Conservation (phyloP, 2,329 filamentous ascomycete genomes). For the Xylaria sp. region DNA sequence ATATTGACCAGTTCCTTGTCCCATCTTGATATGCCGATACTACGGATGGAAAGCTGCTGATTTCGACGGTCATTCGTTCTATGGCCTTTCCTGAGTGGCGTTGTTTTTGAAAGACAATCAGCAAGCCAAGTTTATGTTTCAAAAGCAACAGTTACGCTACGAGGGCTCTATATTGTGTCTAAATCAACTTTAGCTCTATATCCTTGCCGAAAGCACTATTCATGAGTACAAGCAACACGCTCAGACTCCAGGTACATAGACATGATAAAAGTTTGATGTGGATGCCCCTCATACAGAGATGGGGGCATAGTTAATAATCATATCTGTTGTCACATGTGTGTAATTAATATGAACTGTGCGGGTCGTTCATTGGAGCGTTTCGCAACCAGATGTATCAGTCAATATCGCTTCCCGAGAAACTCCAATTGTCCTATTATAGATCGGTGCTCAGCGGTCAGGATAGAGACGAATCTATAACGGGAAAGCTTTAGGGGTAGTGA, state of each 20-base stretch:
- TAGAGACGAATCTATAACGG: too few species aligned
- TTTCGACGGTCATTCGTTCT: not conserved
- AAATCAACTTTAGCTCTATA: not conserved
- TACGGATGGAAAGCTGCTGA: not conserved
- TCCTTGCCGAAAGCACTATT: not conserved
- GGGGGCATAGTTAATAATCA: not conserved
- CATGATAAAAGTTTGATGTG: not conserved
- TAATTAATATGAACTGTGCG: too few species aligned
- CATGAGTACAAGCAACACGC: not conserved
- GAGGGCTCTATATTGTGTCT: too few species aligned
- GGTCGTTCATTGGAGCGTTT: too few species aligned
- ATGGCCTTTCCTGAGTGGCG: not conserved
- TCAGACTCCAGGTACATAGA: not conserved
- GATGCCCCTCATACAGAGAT: not conserved
- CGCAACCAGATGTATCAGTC: too few species aligned
- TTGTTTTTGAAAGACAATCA: not conserved
- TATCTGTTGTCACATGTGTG: not conserved
- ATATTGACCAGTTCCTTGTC: constrained; percentile 64
- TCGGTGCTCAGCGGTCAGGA: too few species aligned
- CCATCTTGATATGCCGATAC: constrained; percentile 27
- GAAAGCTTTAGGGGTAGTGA: too few species aligned
- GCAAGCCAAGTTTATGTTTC: not conserved
- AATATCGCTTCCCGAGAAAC: too few species aligned
- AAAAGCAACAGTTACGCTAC: not conserved
- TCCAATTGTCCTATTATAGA: too few species aligned